These are phyloP conservation scores for Colletotrichum incanum DNA, from an alignment of 2,329 filamentous ascomycete species.

Conservation along the genomic window DNA sequence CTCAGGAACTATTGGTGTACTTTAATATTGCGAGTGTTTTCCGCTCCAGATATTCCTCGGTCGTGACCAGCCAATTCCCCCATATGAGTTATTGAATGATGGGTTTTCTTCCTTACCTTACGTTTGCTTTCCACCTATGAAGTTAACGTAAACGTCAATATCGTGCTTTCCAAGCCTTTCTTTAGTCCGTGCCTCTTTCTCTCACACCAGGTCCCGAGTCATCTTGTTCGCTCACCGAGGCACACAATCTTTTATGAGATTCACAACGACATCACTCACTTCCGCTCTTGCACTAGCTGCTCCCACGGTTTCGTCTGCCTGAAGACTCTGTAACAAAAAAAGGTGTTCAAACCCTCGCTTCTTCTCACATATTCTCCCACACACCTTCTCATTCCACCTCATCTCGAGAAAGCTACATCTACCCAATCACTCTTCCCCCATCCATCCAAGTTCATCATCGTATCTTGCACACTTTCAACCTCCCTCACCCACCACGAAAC, in stretches of 20 bases:
- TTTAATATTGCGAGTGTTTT: not conserved
- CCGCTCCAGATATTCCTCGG: not conserved
- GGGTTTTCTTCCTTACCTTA: not conserved
- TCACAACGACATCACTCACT: not conserved
- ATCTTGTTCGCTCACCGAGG: not conserved
- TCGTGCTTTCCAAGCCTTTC: too few species aligned
- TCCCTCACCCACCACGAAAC: not conserved
- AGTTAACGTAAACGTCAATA: not conserved
- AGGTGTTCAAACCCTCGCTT: not conserved
- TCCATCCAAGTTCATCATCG: not conserved
- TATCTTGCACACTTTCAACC: not conserved
- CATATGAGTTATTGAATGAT: too few species aligned
- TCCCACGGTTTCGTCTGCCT: not conserved
- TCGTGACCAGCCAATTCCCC: not conserved
- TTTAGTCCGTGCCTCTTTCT: not conserved
- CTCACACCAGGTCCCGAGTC: not conserved
- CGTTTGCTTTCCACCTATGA: not conserved
- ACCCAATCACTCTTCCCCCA: not conserved
- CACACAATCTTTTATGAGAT: not conserved
- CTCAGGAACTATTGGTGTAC: too few species aligned
- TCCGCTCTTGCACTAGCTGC: not conserved
- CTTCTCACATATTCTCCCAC: not conserved
- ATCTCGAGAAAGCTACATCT: not conserved
- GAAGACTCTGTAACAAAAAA: too few species aligned
- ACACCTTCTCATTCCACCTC: not conserved